These are phyloP conservation scores for Chimonanthus praecox DNA, from an alignment of 164 flowering plant species.

Conservation along the genomic window DNA sequence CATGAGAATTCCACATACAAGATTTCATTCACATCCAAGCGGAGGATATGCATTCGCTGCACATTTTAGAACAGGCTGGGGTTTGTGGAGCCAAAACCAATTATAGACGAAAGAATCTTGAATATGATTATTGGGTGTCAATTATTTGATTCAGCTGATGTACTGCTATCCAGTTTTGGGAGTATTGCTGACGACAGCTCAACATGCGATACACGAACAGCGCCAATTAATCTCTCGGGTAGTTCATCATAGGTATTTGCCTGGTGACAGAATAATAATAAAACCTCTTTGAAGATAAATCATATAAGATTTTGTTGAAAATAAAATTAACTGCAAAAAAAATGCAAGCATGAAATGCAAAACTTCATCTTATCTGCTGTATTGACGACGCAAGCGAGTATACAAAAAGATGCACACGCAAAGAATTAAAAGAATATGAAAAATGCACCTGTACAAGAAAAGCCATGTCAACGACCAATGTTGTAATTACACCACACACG, in stretches of 20 bases:
- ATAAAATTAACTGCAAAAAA: no score
- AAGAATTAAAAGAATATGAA: not conserved
- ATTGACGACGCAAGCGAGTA: not conserved
- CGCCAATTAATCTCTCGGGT: slow-evolving; percentile 92
- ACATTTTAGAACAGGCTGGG: not conserved
- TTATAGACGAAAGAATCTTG: not conserved
- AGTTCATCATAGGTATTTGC: slow-evolving; percentile 77
- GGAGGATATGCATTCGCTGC: not conserved
- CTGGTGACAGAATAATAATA: slow-evolving; percentile 28
- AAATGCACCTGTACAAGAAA: slow-evolving; percentile 87
- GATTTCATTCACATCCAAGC: not conserved
- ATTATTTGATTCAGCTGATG: slow-evolving; percentile 15
- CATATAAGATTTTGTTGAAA: not conserved
- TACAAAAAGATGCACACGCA: not conserved
- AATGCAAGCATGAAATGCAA: not conserved
- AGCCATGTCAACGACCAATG: slow-evolving; percentile 98
- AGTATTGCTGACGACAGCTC: slow-evolving; percentile 81
- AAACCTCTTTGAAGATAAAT: not conserved
- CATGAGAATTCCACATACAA: not conserved
- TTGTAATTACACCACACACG: slow-evolving; percentile 87
- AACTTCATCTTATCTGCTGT: not conserved
- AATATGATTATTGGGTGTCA: slow-evolving; percentile 11
- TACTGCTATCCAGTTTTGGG: slow-evolving; percentile 56
- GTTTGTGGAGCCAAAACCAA: slow-evolving; percentile 1
- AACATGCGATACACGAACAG: slow-evolving; percentile 84